Conservation (phyloP, 2,329 filamentous ascomycete species). For the Thermothelomyces thermophilus region DNA sequence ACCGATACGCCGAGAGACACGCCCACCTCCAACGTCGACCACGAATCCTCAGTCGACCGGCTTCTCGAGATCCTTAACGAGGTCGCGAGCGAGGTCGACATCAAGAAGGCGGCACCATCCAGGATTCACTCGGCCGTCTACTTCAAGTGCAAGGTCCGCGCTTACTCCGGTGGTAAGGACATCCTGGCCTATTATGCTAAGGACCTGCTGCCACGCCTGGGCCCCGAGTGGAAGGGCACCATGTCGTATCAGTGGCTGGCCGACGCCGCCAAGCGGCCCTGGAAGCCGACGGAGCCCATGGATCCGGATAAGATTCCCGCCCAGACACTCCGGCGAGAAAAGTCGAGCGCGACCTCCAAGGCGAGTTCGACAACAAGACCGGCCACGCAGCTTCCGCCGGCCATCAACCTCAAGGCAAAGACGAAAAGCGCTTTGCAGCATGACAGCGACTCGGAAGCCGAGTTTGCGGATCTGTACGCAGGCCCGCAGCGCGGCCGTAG, state of each 20-base stretch:
- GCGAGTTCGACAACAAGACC: neutral
- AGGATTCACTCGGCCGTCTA: constrained; percentile 33
- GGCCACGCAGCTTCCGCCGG: constrained; percentile 12
- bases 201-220: constrained; percentile 34
- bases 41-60: constrained; percentile 20
- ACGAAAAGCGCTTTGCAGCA: constrained; percentile 21
- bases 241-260: constrained; percentile 33
- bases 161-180: constrained; percentile 32
- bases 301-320: constrained; percentile 22
- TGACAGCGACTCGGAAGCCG: constrained; percentile 19
- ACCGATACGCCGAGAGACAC: neutral
- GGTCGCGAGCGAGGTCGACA: constrained; percentile 27
- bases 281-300: constrained; percentile 25
- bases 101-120: constrained; percentile 25
- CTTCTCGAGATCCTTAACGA: constrained; percentile 23
- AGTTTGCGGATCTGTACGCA: constrained; percentile 1
- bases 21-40: neutral
- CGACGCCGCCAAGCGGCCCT: constrained; percentile 25
- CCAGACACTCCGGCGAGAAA: constrained; percentile 24
- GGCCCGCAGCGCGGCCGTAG: constrained; percentile 29
- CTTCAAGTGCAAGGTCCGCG: constrained; percentile 36
- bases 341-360: neutral
- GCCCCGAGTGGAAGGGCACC: constrained; percentile 30
- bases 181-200: constrained; percentile 40
- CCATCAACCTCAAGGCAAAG: constrained; percentile 21